Base-by-base conservation (phyloP, 768 basidiomycete genomes). In the Pleurotus pulmonarius region DNA sequence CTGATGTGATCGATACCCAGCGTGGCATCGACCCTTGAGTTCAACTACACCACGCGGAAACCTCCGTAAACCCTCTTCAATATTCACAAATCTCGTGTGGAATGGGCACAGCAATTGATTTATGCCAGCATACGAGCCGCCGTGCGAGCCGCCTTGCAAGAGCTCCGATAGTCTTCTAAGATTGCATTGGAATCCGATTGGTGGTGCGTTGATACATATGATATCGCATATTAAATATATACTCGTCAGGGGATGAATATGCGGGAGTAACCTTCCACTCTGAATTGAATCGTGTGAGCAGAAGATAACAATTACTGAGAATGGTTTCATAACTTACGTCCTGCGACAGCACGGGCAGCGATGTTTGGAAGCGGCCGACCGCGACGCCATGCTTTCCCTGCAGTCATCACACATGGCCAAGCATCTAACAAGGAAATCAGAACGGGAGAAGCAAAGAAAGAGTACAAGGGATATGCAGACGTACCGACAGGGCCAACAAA, bases 401-500 rank as follows among this genome's bases (percentile, higher is more conserved):
- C 86, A 88, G 48, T 75, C 78, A 65, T 88, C 83, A 62, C 86
- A 88, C 69, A 88, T 74, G 3, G 83, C 78, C 22, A 88, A 69
- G 61, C 86, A 80, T 44, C 78, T 80, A 55, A 16, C 56, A 12
- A 24, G 47, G 2, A 41, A 18, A 16, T 13, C 29, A 11, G 9
- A 34, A 34, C 9, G 29, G 29, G 29, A 11, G 29, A 34, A 34
- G 29, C 29, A 34, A 15, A 25, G 3, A 24, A 44, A 24, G 3
- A 46, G 34, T 39, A 56, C 44, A 15, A 12, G 39, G 53, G 11
- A 34, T 34, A 11, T 34, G 29, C 29, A 25, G 56, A 59, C 76
- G 20, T 58, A 88, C 86, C 89, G 81, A 67, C 89, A 91, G n/a
- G 89, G 89, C 89, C 89, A 92, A 63, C 88, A 91, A 49, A 92